Evolutionary conservation across 192 early-diverging fungal species (phyloP).

Genomic region (Rhizophagus prolifer): DNA sequence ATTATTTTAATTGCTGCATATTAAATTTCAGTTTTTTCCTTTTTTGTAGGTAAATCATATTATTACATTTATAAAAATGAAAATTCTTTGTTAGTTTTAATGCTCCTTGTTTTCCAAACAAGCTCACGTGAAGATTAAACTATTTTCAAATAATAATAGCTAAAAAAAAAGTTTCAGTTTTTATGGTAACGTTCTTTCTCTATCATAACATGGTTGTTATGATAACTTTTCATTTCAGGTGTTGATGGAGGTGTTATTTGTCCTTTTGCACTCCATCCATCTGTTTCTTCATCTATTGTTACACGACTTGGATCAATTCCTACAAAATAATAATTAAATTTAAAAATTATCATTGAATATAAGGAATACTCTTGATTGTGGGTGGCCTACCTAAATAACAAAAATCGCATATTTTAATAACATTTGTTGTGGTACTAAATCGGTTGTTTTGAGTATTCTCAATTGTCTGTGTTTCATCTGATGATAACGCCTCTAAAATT

Average conservation of each 20-base stretch:
- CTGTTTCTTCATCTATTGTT: slow-evolving; percentile 7
- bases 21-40: too few relatives aligned
- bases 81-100: too few relatives aligned
- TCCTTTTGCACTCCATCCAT: slow-evolving; percentile 11
- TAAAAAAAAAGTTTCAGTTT: too few relatives aligned
- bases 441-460: not conserved
- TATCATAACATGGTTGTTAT: not conserved
- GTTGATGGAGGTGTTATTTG: slow-evolving; percentile 6
- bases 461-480: not conserved
- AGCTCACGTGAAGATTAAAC: too few relatives aligned
- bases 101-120: too few relatives aligned
- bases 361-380: not conserved
- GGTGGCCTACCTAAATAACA: slow-evolving; percentile 15
- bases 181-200: not conserved
- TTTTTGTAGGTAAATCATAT: too few relatives aligned
- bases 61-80: too few relatives aligned
- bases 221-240: not conserved
- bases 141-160: too few relatives aligned
- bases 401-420: slow-evolving; percentile 24
- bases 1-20: too few relatives aligned
- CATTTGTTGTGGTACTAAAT: not conserved
- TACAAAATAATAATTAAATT: not conserved
- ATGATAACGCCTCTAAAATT: not conserved
- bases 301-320: slow-evolving; percentile 26
- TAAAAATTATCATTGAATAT: not conserved